phyloP scores from a whole-genome alignment of 2,329 filamentous ascomycete species.

The Aureobasidium lini region DNA sequence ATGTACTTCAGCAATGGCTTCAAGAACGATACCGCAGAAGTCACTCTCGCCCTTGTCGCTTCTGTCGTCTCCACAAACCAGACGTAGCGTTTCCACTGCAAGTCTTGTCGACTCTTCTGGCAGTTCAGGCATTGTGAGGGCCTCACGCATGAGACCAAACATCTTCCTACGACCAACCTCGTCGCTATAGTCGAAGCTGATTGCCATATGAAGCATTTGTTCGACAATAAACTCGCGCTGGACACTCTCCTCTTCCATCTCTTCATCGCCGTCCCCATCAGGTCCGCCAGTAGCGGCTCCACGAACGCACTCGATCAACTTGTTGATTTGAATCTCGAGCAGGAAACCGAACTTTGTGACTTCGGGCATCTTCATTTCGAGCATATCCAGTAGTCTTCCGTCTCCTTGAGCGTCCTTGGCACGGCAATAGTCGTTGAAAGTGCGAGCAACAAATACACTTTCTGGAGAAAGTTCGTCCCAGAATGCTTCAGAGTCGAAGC shows the following conservation, averaged over 20 bases:
- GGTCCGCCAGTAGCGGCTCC: constrained; percentile 39
- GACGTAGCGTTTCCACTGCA: constrained; percentile 70
- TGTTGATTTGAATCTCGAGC: constrained; percentile 70
- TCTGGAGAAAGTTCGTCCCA: constrained; percentile 80
- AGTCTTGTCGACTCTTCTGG: constrained; percentile 91
- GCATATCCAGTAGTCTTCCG: constrained; percentile 63
- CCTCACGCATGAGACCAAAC: constrained; percentile 83
- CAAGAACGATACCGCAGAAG: constrained; percentile 77
- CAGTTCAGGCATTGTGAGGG: constrained; percentile 75
- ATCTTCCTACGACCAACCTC: constrained; percentile 93
- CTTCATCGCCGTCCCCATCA: constrained; percentile 51
- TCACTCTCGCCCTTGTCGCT: constrained; percentile 68
- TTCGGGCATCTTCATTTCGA: constrained; percentile 93
- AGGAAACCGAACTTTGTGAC: constrained; percentile 86
- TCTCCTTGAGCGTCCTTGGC: constrained; percentile 36
- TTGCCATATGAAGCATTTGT: constrained; percentile 84
- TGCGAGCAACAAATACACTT: constrained; percentile 81
- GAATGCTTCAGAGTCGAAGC: constrained; percentile 61
- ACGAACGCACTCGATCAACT: constrained; percentile 56
- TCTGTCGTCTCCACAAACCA: constrained; percentile 69
- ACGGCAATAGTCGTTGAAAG: constrained; percentile 89
- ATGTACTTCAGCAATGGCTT: constrained; percentile 93
- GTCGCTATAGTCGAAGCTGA: constrained; percentile 94
- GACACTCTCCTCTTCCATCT: constrained; percentile 71
- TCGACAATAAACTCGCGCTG: constrained; percentile 95